Evolutionary conservation across 2,329 filamentous ascomycete genomes (phyloP).

Genomic region (Xylariales sp.): DNA sequence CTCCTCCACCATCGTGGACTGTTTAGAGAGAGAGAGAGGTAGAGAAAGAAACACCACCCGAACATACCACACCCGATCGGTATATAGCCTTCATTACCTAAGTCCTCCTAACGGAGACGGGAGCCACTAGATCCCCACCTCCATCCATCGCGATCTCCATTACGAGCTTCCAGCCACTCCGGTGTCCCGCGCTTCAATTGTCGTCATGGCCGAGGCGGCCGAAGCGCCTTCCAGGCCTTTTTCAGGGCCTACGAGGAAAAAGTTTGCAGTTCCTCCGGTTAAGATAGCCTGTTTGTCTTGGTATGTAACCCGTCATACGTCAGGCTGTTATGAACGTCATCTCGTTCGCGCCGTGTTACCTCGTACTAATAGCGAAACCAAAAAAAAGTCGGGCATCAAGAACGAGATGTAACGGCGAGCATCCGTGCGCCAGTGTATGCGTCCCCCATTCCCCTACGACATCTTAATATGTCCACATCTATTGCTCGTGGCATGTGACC

Average conservation of each 20-base stretch:
- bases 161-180: constrained; percentile 18
- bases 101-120: constrained; percentile 28
- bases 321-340: constrained; percentile 21
- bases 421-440: constrained; percentile 58
- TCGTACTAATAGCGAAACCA: constrained; percentile 36
- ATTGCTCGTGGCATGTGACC: constrained; percentile 22
- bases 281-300: constrained; percentile 64
- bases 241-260: constrained; percentile 49
- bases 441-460: constrained; percentile 26
- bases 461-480: constrained; percentile 17
- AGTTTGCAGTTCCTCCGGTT: constrained; percentile 60
- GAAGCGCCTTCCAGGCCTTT: constrained; percentile 41
- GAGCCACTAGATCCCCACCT: constrained; percentile 32
- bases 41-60: background rate
- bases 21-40: background rate
- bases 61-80: constrained; percentile 17
- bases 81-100: constrained; percentile 30
- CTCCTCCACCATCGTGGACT: constrained; percentile 15
- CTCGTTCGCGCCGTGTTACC: constrained; percentile 36
- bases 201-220: constrained; percentile 42
- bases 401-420: constrained; percentile 60
- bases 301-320: constrained; percentile 51
- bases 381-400: constrained; percentile 56
- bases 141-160: constrained; percentile 28
- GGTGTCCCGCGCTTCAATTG: constrained; percentile 24